phyloP scores from a whole-genome alignment of 345 rosid genomes.

The Kandelia obovata region DNA sequence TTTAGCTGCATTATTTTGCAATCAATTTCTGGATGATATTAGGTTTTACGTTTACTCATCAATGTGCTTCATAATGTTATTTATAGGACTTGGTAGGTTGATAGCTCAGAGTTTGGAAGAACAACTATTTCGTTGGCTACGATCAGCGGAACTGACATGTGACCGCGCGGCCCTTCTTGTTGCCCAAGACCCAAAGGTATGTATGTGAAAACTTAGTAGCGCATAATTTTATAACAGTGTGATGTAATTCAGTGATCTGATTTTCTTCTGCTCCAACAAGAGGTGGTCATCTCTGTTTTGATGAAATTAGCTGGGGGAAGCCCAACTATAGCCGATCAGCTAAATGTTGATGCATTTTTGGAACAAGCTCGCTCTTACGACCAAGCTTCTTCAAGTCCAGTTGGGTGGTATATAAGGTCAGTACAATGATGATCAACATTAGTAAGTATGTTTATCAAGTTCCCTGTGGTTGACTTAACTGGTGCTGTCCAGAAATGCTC shows the following conservation, averaged over 20 bases:
- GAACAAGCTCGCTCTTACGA: slow-evolving; percentile 98
- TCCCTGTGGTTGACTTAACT: slow-evolving; percentile 20
- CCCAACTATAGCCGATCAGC: slow-evolving; percentile 89
- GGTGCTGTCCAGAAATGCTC: slow-evolving; percentile 69
- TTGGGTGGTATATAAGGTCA: slow-evolving; percentile 91
- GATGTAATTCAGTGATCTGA: slow-evolving; percentile 23
- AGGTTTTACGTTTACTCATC: not conserved
- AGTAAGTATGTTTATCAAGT: not conserved
- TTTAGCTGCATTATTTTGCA: not conserved
- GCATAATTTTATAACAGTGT: not conserved
- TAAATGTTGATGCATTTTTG: slow-evolving; percentile 88
- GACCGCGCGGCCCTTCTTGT: slow-evolving; percentile 99
- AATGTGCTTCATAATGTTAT: not conserved
- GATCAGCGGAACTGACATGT: slow-evolving; percentile 94
- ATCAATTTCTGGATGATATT: not conserved
- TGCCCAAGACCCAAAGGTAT: slow-evolving; percentile 89
- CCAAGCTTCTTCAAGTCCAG: slow-evolving; percentile 82
- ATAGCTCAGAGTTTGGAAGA: slow-evolving; percentile 87
- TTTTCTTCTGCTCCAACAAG: slow-evolving; percentile 51
- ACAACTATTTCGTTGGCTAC: slow-evolving; percentile 82
- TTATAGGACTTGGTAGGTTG: slow-evolving; percentile 72
- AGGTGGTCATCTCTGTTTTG: slow-evolving; percentile 90
- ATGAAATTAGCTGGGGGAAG: slow-evolving; percentile 97
- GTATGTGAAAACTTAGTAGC: not conserved
- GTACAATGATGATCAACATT: slow-evolving; percentile 14